These are phyloP conservation scores for Chenopodium album DNA, from an alignment of 148 eudicot genomes.

Conservation along the genomic window DNA sequence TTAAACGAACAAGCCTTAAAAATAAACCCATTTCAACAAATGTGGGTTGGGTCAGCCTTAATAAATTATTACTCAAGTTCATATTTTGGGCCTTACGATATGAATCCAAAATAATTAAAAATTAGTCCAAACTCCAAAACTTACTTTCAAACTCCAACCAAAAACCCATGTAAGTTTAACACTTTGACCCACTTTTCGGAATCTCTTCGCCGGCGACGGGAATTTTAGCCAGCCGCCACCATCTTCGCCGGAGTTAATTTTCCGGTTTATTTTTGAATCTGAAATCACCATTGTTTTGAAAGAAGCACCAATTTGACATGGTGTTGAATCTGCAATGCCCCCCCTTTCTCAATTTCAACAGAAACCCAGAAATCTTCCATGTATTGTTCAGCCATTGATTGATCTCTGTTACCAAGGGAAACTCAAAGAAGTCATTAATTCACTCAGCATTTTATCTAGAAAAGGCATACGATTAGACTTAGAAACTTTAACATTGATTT, in stretches of 20 bases:
- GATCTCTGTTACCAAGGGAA: slow-evolving; percentile 54
- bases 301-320: slow-evolving; percentile 38
- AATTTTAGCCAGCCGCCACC: background rate
- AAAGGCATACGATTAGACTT: slow-evolving; percentile 58
- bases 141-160: too few species aligned
- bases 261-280: background rate
- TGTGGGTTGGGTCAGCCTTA: too few species aligned
- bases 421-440: slow-evolving; percentile 51
- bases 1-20: too few species aligned
- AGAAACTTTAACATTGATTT: slow-evolving; percentile 40
- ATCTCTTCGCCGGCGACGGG: slow-evolving; percentile 2
- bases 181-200: background rate
- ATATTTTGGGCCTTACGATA: too few species aligned
- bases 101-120: too few species aligned
- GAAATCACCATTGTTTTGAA: background rate
- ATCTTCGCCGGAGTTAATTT: slow-evolving; percentile 1
- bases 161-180: background rate
- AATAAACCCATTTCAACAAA: too few species aligned
- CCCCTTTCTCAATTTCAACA: slow-evolving; percentile 22
- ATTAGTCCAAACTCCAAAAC: too few species aligned
- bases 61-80: too few species aligned
- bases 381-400: slow-evolving; percentile 44
- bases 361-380: slow-evolving; percentile 27
- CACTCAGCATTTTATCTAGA: slow-evolving; percentile 34
- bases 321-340: slow-evolving; percentile 57